A percentile compares a stretch with the other conserved stretches of the same genome.
phyloP scores from a whole-genome alignment of 768 basidiomycete species.

The Asterophora parasitica region DNA sequence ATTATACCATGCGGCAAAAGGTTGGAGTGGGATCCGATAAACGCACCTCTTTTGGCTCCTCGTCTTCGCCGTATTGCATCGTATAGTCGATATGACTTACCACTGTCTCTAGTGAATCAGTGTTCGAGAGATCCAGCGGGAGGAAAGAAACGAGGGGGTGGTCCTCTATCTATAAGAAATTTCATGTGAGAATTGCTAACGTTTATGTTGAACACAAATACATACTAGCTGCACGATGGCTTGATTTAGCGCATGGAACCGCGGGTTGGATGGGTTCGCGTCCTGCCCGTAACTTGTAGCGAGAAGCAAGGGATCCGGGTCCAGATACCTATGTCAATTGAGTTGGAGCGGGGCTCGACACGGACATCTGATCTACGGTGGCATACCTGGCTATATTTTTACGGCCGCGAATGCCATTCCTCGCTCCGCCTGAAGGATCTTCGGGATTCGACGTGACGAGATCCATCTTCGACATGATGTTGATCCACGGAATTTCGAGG shows the following conservation, averaged over 20 bases:
- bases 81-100: conserved; percentile 96
- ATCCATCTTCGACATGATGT: conserved; percentile 99
- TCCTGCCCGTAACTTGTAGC: conserved; percentile 58
- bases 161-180: conserved; percentile 78
- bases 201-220: conserved; percentile 5
- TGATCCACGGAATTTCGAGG: conserved; percentile 94
- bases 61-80: conserved; percentile 98
- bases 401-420: conserved; percentile 69
- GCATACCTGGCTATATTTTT: conserved; percentile 81
- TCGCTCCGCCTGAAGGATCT: conserved; percentile 51
- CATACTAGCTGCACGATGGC: conserved; percentile 92
- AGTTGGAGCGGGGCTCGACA: background rate
- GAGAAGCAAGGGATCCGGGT: conserved; percentile 90
- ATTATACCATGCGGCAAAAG: conserved; percentile 6
- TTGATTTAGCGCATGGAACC: conserved; percentile 90
- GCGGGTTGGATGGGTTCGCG: conserved; percentile 55
- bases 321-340: conserved; percentile 63
- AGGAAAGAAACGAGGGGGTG: conserved; percentile 97
- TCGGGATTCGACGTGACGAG: conserved; percentile 69
- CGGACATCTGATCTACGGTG: background rate
- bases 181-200: background rate
- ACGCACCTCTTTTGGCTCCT: conserved; percentile 89
- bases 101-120: conserved; percentile 86
- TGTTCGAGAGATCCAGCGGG: conserved; percentile 84
- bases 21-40: conserved; percentile 7